Percentiles rank a stretch among this genome's conserved stretches.
phyloP scores from a whole-genome alignment of 2,329 filamentous ascomycete species.

The Neopestalotiopsis rosae region DNA sequence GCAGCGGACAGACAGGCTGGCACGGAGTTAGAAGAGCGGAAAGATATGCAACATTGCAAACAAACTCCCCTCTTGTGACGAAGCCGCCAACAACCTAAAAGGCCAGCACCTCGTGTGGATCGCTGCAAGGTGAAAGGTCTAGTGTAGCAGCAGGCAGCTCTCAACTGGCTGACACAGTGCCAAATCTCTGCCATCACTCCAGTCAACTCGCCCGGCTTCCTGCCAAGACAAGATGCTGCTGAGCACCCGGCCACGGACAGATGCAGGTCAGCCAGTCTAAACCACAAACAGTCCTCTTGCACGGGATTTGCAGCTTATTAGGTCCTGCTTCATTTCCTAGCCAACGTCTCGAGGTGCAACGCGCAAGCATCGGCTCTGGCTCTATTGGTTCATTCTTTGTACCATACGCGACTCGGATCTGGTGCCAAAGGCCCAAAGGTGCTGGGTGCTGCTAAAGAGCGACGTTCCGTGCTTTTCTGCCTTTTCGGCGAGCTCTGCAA shows the following conservation, averaged over 20 bases:
- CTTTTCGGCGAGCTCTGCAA: too few species aligned
- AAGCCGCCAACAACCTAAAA: constrained; percentile 3
- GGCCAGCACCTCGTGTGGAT: constrained; percentile 5
- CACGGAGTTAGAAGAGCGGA: constrained; percentile 6
- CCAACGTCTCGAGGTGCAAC: not conserved
- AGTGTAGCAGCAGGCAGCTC: too few species aligned
- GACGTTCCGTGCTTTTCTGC: too few species aligned
- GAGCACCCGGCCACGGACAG: not conserved
- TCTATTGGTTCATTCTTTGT: not conserved
- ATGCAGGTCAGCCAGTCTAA: not conserved
- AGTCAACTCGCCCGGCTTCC: not conserved
- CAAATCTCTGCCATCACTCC: not conserved
- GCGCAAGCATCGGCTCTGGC: not conserved
- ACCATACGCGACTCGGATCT: too few species aligned
- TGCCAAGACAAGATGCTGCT: not conserved
- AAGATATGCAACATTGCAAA: constrained; percentile 11
- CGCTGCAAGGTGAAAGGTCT: not conserved
- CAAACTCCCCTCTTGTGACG: constrained; percentile 17
- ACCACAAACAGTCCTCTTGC: not conserved
- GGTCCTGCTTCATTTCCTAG: not conserved
- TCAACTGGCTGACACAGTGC: constrained; percentile 1
- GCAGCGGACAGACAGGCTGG: constrained; percentile 11
- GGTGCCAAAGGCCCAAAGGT: too few species aligned
- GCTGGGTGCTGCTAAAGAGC: too few species aligned
- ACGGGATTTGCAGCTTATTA: not conserved